Percentiles rank a stretch among this genome's conserved stretches.
Conservation (phyloP, 1,139 yeast genomes). For the Debaryomycetaceae sp. region DNA sequence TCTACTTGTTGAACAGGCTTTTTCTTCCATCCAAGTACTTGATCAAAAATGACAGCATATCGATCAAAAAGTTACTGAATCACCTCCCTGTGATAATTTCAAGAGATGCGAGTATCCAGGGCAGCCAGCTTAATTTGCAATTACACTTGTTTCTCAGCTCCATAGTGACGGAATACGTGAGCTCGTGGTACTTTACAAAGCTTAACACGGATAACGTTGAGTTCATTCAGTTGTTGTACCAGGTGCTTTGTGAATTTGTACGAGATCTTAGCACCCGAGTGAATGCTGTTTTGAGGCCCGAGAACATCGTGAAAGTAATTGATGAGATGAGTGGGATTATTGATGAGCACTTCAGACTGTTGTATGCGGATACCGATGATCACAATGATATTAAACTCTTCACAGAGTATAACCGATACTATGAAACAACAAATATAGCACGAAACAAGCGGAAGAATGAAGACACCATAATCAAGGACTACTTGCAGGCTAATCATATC, state of each 20-base stretch:
- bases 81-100: slow-evolving; percentile 25
- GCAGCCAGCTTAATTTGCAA: slow-evolving; percentile 26
- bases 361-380: slow-evolving; percentile 12
- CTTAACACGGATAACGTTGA: slow-evolving; percentile 38
- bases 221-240: slow-evolving; percentile 30
- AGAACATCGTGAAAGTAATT: slow-evolving; percentile 11
- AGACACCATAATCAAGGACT: neutral
- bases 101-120: slow-evolving; percentile 9
- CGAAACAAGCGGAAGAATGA: neutral
- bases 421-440: neutral
- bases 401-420: slow-evolving; percentile 7
- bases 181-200: slow-evolving; percentile 39
- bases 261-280: slow-evolving; percentile 21
- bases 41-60: slow-evolving; percentile 16
- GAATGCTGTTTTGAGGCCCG: slow-evolving; percentile 11
- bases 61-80: slow-evolving; percentile 22
- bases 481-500: slow-evolving; percentile 11
- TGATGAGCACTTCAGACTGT: slow-evolving; percentile 23
- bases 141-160: slow-evolving; percentile 36
- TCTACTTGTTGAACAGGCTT: slow-evolving; percentile 30
- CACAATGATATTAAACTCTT: slow-evolving; percentile 12
- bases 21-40: slow-evolving; percentile 30
- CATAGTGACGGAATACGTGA: slow-evolving; percentile 31
- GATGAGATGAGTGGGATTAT: slow-evolving; percentile 26
- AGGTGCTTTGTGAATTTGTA: slow-evolving; percentile 26